Base-by-base conservation (phyloP, 805 yeast genomes). In the Lachancea thermotolerans region DNA sequence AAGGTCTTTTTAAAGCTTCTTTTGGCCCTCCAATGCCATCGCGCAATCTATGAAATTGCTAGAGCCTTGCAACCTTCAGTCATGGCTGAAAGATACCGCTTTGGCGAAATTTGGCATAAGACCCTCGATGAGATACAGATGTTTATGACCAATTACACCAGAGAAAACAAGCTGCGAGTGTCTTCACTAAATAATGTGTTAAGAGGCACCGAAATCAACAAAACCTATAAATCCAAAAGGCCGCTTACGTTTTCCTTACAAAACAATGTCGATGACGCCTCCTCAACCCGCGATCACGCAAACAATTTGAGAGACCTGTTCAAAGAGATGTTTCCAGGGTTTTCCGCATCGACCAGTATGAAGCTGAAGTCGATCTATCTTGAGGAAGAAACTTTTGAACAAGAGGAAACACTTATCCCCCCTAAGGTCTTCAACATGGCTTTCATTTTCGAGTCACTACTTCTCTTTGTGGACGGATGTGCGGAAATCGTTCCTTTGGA, bases 401-500 rank as follows among this genome's bases (percentile, higher is more conserved):
- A 76, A 52, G 81, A 82, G 43, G 81, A 82, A 49, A 73, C 81
- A 3, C 64, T 87, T 33, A 84, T 85, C 2, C 78, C 81, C 0
- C 79, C 87, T 2, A 80, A 79, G 56, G 74, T 88, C 12, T 80
- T 84, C 64, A 87, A 89, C 55, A 86, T 90, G 82, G 74, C 90
- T 51, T 74, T 85, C 4, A 74, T 89, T 12, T 64, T 87, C 40
- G 95, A 85, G 46, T 81, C 85, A 33, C 78, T 87, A 33, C 70
- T 87, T 39, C 66, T 79, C 10, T 87, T 86, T 56, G 69, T 79
- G 21, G 81, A 85, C 37, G 80, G 85, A 1, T 67, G 85, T 1
- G 66, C 71, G 10, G 54, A 71, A 2, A 56, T 73, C 4, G 60
- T 75, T 10, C 72, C 73, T 1, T 41, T 55, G 5, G 49, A 54